These are phyloP conservation scores for Apiospora pterosperma DNA, from an alignment of 2,329 filamentous ascomycete genomes.

Conservation along the genomic window DNA sequence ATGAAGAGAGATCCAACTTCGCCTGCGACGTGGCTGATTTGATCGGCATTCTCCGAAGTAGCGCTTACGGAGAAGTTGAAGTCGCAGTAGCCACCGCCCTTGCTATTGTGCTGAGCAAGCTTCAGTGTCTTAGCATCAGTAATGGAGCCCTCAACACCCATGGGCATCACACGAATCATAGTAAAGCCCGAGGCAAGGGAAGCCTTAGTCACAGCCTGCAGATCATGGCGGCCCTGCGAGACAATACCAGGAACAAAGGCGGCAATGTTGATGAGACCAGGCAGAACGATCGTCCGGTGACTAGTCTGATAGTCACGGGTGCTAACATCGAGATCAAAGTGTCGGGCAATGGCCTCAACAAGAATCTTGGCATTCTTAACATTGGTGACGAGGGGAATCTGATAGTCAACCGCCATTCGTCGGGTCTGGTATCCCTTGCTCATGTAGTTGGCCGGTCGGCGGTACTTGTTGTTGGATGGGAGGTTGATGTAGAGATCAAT, in stretches of 20 bases:
- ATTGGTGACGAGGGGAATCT: slow-evolving; percentile 95
- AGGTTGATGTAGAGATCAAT: slow-evolving; percentile 99
- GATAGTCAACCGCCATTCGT: slow-evolving; percentile 96
- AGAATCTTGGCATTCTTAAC: slow-evolving; percentile 99
- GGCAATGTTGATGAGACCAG: slow-evolving; percentile 75
- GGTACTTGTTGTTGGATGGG: slow-evolving; percentile 97
- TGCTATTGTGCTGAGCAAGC: slow-evolving; percentile 68
- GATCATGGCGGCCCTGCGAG: slow-evolving; percentile 60
- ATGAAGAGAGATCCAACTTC: slow-evolving; percentile 81
- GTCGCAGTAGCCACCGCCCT: slow-evolving; percentile 67
- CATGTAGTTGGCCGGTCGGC: slow-evolving; percentile 96
- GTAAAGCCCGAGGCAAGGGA: slow-evolving; percentile 74
- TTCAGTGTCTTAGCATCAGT: slow-evolving; percentile 70
- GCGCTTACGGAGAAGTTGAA: slow-evolving; percentile 78
- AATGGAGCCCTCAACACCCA: slow-evolving; percentile 69
- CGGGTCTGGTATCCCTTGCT: slow-evolving; percentile 95
- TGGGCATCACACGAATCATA: slow-evolving; percentile 77
- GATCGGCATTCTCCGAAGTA: slow-evolving; percentile 69
- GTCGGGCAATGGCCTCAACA: slow-evolving; percentile 87
- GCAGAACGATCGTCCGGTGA: slow-evolving; percentile 69
- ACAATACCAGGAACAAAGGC: slow-evolving; percentile 75
- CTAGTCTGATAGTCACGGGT: slow-evolving; percentile 91
- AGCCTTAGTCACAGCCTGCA: slow-evolving; percentile 67
- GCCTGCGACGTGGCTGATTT: slow-evolving; percentile 67
- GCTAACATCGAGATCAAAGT: slow-evolving; percentile 80